These are phyloP conservation scores for Brassica incana DNA, from an alignment of 345 rosid genomes.

Conservation along the genomic window DNA sequence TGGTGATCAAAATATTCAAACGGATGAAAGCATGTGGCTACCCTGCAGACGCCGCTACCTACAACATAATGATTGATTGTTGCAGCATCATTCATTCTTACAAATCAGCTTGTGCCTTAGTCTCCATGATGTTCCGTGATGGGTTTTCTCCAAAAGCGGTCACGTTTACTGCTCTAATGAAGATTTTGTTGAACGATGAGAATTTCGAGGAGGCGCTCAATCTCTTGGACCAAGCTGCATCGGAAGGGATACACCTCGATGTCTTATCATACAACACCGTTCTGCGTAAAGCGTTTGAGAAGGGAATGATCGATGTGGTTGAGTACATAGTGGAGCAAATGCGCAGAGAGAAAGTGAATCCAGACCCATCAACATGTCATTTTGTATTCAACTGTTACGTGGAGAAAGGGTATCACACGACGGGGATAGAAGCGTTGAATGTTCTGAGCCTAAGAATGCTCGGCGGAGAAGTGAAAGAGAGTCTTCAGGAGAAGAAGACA, in stretches of 20 bases:
- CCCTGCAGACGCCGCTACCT: conserved; percentile 2
- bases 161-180: conserved; percentile 58
- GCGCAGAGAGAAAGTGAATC: conserved; percentile 56
- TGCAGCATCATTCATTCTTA: conserved; percentile 53
- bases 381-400: conserved; percentile 56
- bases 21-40: conserved; percentile 1
- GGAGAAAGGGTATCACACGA: conserved; percentile 41
- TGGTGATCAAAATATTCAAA: conserved; percentile 60
- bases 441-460: conserved; percentile 75
- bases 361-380: conserved; percentile 71
- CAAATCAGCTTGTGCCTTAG: conserved; percentile 57
- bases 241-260: conserved; percentile 54
- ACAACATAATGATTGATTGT: conserved; percentile 58
- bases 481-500: conserved; percentile 45
- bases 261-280: conserved; percentile 61
- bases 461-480: conserved; percentile 37
- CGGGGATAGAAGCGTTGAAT: conserved; percentile 74
- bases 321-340: conserved; percentile 66
- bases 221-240: conserved; percentile 55
- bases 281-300: conserved; percentile 50
- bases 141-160: conserved; percentile 53
- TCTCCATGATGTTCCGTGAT: conserved; percentile 78
- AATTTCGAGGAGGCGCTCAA: conserved; percentile 55
- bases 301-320: conserved; percentile 63
- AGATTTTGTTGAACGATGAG: conserved; percentile 55